Evolutionary conservation across 2,329 filamentous ascomycete genomes (phyloP).

Genomic region (Sporothrix globosa): DNA sequence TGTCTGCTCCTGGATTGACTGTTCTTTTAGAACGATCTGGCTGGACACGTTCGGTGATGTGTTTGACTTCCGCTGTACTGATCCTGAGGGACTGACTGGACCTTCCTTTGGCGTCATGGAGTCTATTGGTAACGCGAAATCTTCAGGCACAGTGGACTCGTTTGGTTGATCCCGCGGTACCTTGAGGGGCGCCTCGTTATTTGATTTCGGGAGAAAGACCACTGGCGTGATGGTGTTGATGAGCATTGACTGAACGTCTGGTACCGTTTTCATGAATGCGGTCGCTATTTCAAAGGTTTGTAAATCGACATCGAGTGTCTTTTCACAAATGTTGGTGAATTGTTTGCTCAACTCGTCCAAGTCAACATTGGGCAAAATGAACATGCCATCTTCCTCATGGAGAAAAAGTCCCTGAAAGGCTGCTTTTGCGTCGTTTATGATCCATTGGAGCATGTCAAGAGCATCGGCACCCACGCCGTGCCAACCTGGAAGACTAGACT

Average conservation of each 20-base stretch:
- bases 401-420: not conserved
- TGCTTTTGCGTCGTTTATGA: not conserved
- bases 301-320: not conserved
- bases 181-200: not conserved
- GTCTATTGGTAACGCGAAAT: too few relatives aligned
- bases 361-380: not conserved
- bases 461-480: not conserved
- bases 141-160: not conserved
- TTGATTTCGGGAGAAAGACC: too few relatives aligned
- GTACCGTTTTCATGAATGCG: not conserved
- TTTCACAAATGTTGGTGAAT: not conserved
- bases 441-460: conserved; percentile 18
- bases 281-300: not conserved
- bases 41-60: too few relatives aligned
- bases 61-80: too few relatives aligned
- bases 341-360: not conserved
- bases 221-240: not conserved
- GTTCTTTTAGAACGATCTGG: not conserved
- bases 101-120: not conserved
- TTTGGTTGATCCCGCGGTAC: not conserved
- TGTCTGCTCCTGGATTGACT: not conserved
- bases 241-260: not conserved
- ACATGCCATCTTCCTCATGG: not conserved
- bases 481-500: not conserved
- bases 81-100: not conserved